These are phyloP conservation scores for Pseudocercospora fuligena DNA, from an alignment of 2,329 filamentous ascomycete genomes.

Conservation along the genomic window DNA sequence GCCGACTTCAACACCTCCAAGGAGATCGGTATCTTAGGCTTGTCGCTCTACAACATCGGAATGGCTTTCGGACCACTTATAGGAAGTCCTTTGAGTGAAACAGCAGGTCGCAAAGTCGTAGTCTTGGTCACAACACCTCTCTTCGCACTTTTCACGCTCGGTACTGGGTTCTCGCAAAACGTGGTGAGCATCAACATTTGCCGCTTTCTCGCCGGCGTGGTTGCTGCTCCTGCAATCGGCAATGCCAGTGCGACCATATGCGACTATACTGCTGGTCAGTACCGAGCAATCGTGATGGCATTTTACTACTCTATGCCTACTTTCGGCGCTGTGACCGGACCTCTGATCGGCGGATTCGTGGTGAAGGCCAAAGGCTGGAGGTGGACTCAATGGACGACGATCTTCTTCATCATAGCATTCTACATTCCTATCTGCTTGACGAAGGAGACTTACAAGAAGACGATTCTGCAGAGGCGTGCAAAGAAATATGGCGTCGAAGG, in stretches of 20 bases:
- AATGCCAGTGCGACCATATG: constrained; percentile 41
- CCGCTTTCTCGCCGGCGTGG: constrained; percentile 57
- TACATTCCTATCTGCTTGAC: constrained; percentile 38
- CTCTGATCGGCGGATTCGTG: constrained; percentile 47
- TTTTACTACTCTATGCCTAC: constrained; percentile 39
- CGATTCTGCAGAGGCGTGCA: constrained; percentile 38
- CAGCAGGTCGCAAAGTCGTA: constrained; percentile 43
- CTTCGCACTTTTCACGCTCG: constrained; percentile 44
- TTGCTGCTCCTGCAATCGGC: constrained; percentile 40
- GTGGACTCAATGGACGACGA: constrained; percentile 42
- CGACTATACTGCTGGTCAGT: constrained; percentile 38
- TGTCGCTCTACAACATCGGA: constrained; percentile 45
- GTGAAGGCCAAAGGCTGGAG: constrained; percentile 39
- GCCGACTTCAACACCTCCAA: constrained; percentile 35
- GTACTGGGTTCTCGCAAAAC: constrained; percentile 36
- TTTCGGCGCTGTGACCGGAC: constrained; percentile 42
- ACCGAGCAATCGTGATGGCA: constrained; percentile 35
- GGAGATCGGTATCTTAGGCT: constrained; percentile 41
- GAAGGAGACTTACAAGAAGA: constrained; percentile 42
- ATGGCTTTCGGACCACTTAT: constrained; percentile 45
- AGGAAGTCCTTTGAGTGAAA: constrained; percentile 45
- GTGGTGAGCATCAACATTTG: constrained; percentile 35
- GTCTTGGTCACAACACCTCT: constrained; percentile 43
- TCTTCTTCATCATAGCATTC: constrained; percentile 39
- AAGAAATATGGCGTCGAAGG: constrained; percentile 34